phyloP scores from a whole-genome alignment of 345 rosid genomes.

The Firmiana major region DNA sequence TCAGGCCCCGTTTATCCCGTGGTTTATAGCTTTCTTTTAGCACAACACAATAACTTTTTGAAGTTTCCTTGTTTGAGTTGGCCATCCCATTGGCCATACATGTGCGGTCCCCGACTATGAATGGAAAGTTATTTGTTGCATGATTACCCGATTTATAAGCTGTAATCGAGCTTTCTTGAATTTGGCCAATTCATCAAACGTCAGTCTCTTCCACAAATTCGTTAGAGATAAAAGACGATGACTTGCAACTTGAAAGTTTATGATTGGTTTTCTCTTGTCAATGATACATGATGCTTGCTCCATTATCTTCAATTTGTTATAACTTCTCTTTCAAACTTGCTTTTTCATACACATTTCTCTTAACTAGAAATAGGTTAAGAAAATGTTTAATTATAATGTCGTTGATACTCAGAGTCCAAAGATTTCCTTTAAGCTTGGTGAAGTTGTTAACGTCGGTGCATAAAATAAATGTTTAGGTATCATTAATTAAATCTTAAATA shows the following conservation, averaged over 20 bases:
- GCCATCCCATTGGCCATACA: not conserved
- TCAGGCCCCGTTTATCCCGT: not conserved
- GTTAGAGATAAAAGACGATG: not conserved
- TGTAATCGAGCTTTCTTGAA: not conserved
- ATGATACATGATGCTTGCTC: not conserved
- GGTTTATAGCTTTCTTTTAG: not conserved
- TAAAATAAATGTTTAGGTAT: too few relatives aligned
- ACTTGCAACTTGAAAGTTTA: not conserved
- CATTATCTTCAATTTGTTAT: not conserved
- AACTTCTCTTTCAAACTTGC: not conserved
- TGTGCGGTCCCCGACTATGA: not conserved
- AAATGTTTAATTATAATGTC: too few relatives aligned
- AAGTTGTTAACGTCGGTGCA: too few relatives aligned
- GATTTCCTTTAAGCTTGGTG: too few relatives aligned
- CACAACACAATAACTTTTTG: not conserved
- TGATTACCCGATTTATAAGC: not conserved
- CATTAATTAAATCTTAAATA: too few relatives aligned
- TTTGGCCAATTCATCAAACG: not conserved
- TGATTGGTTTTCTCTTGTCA: not conserved
- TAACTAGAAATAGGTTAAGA: not conserved
- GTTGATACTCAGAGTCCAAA: too few relatives aligned
- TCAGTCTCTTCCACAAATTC: not conserved
- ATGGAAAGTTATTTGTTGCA: not conserved
- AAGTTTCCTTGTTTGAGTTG: constrained; percentile 1
- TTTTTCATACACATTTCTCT: not conserved